Conservation (phyloP, 225 moss, liverwort and hornwort genomes). For the Bryum argenteum region DNA sequence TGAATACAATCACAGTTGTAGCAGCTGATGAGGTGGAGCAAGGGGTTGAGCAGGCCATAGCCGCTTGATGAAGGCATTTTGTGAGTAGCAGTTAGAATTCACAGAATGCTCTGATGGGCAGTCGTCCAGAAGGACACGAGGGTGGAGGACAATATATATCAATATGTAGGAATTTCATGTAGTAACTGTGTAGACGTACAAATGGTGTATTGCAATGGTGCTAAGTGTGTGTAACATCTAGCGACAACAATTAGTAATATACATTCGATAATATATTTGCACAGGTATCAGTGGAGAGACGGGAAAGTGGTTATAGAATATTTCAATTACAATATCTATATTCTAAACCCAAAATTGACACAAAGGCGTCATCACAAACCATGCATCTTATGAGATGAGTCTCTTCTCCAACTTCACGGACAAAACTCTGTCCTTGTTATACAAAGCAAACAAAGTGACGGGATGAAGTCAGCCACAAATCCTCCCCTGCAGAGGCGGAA, state of each 20-base stretch:
- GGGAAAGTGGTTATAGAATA: neutral
- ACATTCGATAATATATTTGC: neutral
- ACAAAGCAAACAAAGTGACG: neutral
- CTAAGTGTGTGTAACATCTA: neutral
- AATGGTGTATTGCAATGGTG: neutral
- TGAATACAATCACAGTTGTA: neutral
- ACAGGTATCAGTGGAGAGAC: neutral
- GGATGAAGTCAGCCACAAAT: neutral
- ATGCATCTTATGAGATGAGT: neutral
- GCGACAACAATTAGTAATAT: neutral
- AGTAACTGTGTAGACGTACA: neutral
- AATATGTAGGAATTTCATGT: neutral
- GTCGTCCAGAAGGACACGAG: neutral
- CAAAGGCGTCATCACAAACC: too few species aligned
- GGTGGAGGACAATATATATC: neutral
- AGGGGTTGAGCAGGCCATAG: constrained; percentile 24
- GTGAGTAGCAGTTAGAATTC: neutral
- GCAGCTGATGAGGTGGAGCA: constrained; percentile 28
- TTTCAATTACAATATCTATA: neutral
- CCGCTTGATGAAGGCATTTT: constrained; percentile 29
- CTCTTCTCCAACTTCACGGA: neutral
- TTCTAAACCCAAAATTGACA: neutral
- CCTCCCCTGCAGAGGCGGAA: neutral
- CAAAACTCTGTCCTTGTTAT: neutral
- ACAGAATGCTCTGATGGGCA: constrained; percentile 1